Base-by-base conservation (phyloP, 176 grass and related monocot genomes). In the Musa itinerans region DNA sequence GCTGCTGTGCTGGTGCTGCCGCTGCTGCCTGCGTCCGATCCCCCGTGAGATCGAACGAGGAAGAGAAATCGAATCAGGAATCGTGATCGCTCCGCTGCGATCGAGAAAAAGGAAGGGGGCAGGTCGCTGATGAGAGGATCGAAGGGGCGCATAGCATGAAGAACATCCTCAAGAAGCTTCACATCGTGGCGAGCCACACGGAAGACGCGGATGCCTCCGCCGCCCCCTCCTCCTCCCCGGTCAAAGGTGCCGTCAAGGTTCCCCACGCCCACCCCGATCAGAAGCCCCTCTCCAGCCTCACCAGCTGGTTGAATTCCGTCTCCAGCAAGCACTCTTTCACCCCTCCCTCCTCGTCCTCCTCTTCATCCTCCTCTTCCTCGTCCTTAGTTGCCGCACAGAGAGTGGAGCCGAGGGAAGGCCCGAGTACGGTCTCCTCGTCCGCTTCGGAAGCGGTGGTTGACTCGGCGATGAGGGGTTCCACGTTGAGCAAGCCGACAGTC, bases 161-260 rank as follows among this genome's bases (percentile, higher is more conserved):
- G 84, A 99, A 89, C 89, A 86, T 99, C 85, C 83, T 99, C 73
- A 86, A 86, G 96, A 99, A 99, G 85, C 91, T 89, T 26, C 95
- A 99, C 81, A 94, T 94, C 73, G 88, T 85, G 69, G 79, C 88
- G 58, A 88, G 77, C 54, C 86, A 87, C 1, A 11, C 82, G 17
- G 87, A 89, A 10, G 85, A 76, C 52, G 78, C 57, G 1, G 79
- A 85, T 0, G 63, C 63, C 52, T 20, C 64, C 53, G n/a, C 22
- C 66, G 49, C 50, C 77, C 10, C 81, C 74, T 29, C 76, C 86
- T 74, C 74, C 86, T 8, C 70, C 71, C 21, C 81, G 21, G 70
- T 85, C 77, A 81, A 85, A 53, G 80, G 76, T 52, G 20, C 63
- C 10, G 75, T 67, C 48, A 81, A 84, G 65, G 72, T 27, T 16